Conservation (phyloP, 2,329 filamentous ascomycete genomes). For the Hypoxylon sp. region DNA sequence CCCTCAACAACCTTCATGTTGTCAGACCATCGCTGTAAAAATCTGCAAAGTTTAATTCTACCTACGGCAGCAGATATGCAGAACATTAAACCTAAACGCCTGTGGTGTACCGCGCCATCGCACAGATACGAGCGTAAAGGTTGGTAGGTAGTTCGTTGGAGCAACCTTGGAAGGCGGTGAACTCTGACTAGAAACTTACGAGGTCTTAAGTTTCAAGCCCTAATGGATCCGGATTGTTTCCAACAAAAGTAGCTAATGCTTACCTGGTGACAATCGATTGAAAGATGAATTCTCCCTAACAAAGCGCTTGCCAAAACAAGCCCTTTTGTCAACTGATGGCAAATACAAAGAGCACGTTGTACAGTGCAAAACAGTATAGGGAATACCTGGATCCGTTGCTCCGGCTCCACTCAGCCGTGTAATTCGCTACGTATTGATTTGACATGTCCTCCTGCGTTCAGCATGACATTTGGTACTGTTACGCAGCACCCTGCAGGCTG, state of each 20-base stretch:
- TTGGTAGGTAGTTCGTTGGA: conserved; percentile 20
- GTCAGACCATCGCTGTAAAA: conserved; percentile 12
- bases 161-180: conserved; percentile 42
- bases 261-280: conserved; percentile 10
- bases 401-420: conserved; percentile 22
- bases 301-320: conserved; percentile 15
- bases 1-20: conserved; percentile 20
- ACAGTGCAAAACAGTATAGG: conserved; percentile 25
- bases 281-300: conserved; percentile 6
- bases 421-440: conserved; percentile 35
- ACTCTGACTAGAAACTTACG: conserved; percentile 27
- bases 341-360: conserved; percentile 13
- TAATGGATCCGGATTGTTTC: conserved; percentile 21
- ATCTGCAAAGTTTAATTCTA: conserved; percentile 9
- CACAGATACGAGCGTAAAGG: conserved; percentile 10
- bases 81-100: conserved; percentile 19
- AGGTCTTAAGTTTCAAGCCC: conserved; percentile 23
- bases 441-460: conserved; percentile 37
- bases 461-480: conserved; percentile 43
- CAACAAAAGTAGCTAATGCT: conserved; percentile 10
- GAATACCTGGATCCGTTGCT: conserved; percentile 35
- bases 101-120: conserved; percentile 26
- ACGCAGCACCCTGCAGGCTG: conserved; percentile 40
- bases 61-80: conserved; percentile 10
- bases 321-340: conserved; percentile 23